Base-by-base conservation (phyloP, 495 filamentous ascomycete genomes). In the Penicillium desertorum region DNA sequence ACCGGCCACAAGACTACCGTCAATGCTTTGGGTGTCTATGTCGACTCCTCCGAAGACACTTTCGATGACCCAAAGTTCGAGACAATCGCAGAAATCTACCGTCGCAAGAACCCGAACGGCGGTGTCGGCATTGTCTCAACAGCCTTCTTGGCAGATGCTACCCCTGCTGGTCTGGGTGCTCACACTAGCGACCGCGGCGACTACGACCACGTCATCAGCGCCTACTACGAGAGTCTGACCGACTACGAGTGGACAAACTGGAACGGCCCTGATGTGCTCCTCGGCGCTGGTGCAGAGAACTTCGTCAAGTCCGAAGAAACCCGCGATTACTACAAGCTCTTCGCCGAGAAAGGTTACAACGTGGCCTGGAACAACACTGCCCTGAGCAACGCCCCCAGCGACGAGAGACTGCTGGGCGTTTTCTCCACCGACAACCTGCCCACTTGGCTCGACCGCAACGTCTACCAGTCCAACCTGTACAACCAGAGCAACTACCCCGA, bases 51-150 rank as follows among this genome's bases (percentile, higher is more conserved):
- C 22, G 70, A 77, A 11, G 76, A 83, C 62, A 71, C 78, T 9
- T 86, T 86, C 49, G 88, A 91, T 65, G 88, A 91, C 68, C 88
- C 88, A 32, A 90, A 89, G 70, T 81, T 91, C 27, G 88, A 91
- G 71, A 87, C 81, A n/a, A 87, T 91, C 56, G 81, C 85, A 2
- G 88, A 91, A 66, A 74, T 90, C 29, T 81, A 90, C 64, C 69
- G 73, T n/a, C 81, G 88, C 46, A 76, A 85, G 47, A 46, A 70
- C 56, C 83, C 78, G 69, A 75, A 80, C 55, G 76, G 75, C 45
- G 71, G 72, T 54, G 68, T 86, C 50, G 81, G 74, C 19, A 82
- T 83, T 56, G 85, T 89, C 9, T 82, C 82, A 4, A 90, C 87
- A 25, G 86, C 87, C 12, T 85, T 83, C 68, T 78, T 90, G 45